Base-by-base conservation (phyloP, 2,329 filamentous ascomycete species). In the Cordyceps cicadae region DNA sequence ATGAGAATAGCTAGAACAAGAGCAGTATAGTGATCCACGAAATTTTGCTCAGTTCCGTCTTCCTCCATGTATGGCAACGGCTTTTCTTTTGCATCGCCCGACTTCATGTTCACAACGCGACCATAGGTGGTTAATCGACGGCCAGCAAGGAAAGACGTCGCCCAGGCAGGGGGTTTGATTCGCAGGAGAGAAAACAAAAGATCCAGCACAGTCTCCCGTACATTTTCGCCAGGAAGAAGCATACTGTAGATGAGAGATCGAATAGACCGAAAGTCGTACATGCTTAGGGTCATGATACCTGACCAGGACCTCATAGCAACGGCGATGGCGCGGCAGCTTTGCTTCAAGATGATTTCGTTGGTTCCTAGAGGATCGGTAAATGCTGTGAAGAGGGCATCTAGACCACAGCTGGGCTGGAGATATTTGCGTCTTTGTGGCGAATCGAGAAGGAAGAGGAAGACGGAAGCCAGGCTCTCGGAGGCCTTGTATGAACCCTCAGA, bases 81-180 rank as follows among this genome's bases (percentile, higher is more conserved):
- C 50, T 79, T 71, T 24, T 76, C 75, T 63, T 81, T 82, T 15
- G 70, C 71, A 8, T 75, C 73, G 32, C 86, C 79, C 1, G 86
- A 80, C 66, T 90, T 91, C 56, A 97, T 77, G 63, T 91, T 94
- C 8, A 91, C 87, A 43, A 97, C 92, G 67, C 95, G 84, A n/a
- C 92, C 93, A 71, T 99, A 99, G 0, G 94, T 99, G 0, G 95
- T 99, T 52, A 99, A 79, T 62, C 95, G 83, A 65, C 94, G 85
- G 8, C 94, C 95, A 41, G 95, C 94, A 52, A 99, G 82, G 71
- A 96, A 99, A 0, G 93, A 95, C 0, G 91, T 92, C 8, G 94
- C 95, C 94, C 94, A 99, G 4, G 9, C 92, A 87, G 49, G 94
- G 86, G 62, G 92, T 67, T 97, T 97, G 70, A 99, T 97, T 41